A percentile compares a stretch with the other conserved stretches of the same genome.
These are phyloP conservation scores for Plenodomus lindquistii DNA, from an alignment of 2,329 filamentous ascomycete genomes.

Conservation along the genomic window DNA sequence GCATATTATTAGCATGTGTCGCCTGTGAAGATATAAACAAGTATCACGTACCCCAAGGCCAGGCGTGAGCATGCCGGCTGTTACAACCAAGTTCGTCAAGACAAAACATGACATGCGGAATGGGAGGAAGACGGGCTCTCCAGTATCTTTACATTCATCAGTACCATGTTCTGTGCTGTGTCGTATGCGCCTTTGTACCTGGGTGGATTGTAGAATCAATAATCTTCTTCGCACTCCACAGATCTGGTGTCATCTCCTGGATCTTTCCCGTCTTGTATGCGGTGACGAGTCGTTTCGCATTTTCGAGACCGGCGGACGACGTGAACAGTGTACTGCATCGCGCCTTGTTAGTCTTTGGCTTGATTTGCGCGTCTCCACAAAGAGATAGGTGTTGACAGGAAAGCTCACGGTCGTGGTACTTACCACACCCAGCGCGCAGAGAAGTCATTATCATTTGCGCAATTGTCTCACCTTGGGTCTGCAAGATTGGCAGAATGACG, in stretches of 20 bases:
- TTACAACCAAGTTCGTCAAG: conserved; percentile 90
- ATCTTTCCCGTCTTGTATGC: conserved; percentile 86
- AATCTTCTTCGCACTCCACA: conserved; percentile 96
- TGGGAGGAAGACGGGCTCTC: conserved; percentile 86
- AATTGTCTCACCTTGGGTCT: conserved; percentile 82
- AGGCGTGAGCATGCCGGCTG: conserved; percentile 94
- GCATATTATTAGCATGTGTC: conserved; percentile 21
- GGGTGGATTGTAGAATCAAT: conserved; percentile 96
- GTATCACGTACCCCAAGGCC: conserved; percentile 66
- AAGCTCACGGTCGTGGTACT: conserved; percentile 40
- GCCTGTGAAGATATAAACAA: not conserved
- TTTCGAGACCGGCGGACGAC: conserved; percentile 74
- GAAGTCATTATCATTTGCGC: conserved; percentile 15
- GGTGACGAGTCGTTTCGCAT: conserved; percentile 80
- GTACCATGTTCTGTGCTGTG: conserved; percentile 1
- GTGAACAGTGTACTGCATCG: conserved; percentile 78
- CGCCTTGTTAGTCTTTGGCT: conserved; percentile 18
- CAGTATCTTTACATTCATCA: conserved; percentile 69
- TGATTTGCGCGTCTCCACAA: not conserved
- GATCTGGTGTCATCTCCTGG: conserved; percentile 79
- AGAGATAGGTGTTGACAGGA: not conserved
- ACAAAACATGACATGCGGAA: conserved; percentile 98
- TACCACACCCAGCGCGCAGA: conserved; percentile 39
- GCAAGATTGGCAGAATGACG: conserved; percentile 85
- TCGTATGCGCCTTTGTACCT: conserved; percentile 58